Conservation (phyloP, 129 eudicot species). For the Tagetes erecta region DNA sequence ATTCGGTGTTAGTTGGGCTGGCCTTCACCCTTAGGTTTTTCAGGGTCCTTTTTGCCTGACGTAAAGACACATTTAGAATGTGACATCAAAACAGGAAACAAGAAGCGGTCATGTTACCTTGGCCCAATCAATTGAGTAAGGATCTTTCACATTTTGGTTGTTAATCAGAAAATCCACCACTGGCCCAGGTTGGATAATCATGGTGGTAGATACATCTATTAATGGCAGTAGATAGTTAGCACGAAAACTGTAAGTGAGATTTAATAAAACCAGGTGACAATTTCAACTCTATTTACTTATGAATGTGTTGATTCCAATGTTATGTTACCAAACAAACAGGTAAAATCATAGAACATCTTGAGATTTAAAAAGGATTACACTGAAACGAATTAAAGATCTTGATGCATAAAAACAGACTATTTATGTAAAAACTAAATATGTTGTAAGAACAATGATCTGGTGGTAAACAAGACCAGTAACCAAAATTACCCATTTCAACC, state of each 20-base stretch:
- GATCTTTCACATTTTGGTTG: slow-evolving; percentile 72
- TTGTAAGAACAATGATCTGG: not conserved
- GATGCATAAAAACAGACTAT: no score
- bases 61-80: not conserved
- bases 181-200: slow-evolving; percentile 90
- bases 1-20: slow-evolving; percentile 53
- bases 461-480: not conserved
- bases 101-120: slow-evolving; percentile 48
- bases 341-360: not conserved
- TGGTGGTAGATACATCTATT: slow-evolving; percentile 89
- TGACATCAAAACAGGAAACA: not conserved
- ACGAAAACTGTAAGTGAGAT: not conserved
- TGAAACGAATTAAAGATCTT: no score
- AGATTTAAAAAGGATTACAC: no score
- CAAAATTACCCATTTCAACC: not conserved
- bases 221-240: not conserved
- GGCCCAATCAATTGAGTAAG: slow-evolving; percentile 64
- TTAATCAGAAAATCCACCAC: slow-evolving; percentile 67
- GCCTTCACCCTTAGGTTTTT: slow-evolving; percentile 68
- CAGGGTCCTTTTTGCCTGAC: slow-evolving; percentile 60
- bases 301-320: not conserved
- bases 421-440: not conserved
- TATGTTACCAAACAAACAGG: not conserved
- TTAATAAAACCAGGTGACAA: not conserved
- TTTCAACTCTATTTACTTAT: not conserved